Base-by-base conservation (phyloP, 2,329 filamentous ascomycete genomes). In the Talaromyces sp. region DNA sequence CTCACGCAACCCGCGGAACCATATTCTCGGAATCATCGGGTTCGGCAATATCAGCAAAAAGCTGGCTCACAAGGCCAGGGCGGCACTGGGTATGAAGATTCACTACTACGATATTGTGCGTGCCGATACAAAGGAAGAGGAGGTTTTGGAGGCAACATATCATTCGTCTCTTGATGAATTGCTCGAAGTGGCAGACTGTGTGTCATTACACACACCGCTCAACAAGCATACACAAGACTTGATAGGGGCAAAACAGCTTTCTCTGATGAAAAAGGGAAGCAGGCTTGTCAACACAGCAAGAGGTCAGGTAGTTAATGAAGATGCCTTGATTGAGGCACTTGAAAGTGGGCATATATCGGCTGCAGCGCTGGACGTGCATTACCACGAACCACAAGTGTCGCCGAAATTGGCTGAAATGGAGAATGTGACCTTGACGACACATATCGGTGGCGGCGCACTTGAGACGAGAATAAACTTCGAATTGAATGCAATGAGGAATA, bases 41-140 rank as follows among this genome's bases (percentile, higher is more conserved):
- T 79, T 91, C 2, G 88, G 88, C 2, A 85, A 87, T 62, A 86
- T 88, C 62, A 85, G 86, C 2, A 83, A 82, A 65, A 78, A 78
- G 38, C 80, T 91, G 21, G 88, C 85, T 0, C 70, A 81, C 54
- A 88, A 87, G 65, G 83, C 81, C 0, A 70, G 74, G 27, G 65
- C 77, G 0, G 83, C 83, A 0, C 88, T 90, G 65, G 85, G 83
- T 46, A 91, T 91, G 88, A 74, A 79, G 43, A 81, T 91, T 17
- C 70, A 79, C 10, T 86, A 85, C 56, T 76, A 83, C 46, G 83
- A 86, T 32, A 69, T 82, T 8, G 67, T 76, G 21, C 68, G 76
- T 26, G 74, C 79, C 62, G 61, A 70, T 0, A 56, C 64, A 3
- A 72, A 73, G 8, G 59, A 77, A 1, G 80, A 82, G 62, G 58